Evolutionary conservation across 2,329 filamentous ascomycete species (phyloP), one percentile per base, ranked within the genome.

Genomic region (Aspergillus sp.): DNA sequence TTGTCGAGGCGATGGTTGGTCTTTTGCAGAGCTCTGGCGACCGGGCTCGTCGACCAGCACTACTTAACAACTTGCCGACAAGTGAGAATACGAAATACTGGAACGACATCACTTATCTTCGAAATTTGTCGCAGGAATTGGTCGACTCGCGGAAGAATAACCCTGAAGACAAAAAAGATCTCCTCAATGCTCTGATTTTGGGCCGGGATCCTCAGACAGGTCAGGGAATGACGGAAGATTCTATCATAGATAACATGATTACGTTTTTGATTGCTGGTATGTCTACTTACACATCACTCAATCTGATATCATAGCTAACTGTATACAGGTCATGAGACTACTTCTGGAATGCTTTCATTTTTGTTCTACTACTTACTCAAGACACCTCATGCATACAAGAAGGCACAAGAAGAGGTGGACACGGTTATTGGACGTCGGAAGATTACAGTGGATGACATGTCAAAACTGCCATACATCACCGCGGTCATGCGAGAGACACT

Each of bases 401-500:
- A 80, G 52, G 81, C 82, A 0, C 83, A 84, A 51, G 63, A 82
- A 49, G 85, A 89, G 58, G 80, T 88, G 4, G 85, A 88, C 52
- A 54, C 63, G 0, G 80, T 88, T 1, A 62, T 86, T 37, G 83
- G 83, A 1, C 73, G 69, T 27, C 74, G 74, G 0, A 70, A 74
- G 12, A 74, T 88, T 39, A 74, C 66, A 4, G 69, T 80, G 5
- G 78, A 85, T 1, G 82, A 86, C 51, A 62, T 88, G 46, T 69
- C 72, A 7, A 82, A 85, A 56, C 68, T 89, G 5, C 75, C 76
- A 0, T 89, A 88, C 49, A 73, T 88, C 39, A 73, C 73, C n/a
- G 84, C 81, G 10, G 53, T 80, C 13, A 69, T 88, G 41, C 74
- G 79, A 10, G 85, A 88, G 61, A 80, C 83, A 0, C 64, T 86